Percentiles rank a stretch among this genome's conserved stretches.
These are phyloP conservation scores for Coemansia sp. DNA, from an alignment of 192 early-diverging fungal genomes.

Conservation along the genomic window DNA sequence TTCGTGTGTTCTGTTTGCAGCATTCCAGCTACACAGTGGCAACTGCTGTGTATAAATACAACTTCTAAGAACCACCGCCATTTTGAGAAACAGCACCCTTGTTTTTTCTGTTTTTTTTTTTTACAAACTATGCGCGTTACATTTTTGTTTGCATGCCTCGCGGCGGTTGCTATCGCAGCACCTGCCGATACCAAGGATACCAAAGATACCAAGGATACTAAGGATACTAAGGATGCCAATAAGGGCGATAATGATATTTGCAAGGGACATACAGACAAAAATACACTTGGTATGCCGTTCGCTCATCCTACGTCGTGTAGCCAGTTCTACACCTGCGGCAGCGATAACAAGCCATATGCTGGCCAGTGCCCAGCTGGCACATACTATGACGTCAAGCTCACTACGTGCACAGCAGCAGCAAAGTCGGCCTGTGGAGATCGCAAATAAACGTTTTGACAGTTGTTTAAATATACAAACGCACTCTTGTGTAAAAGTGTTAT, in stretches of 20 bases:
- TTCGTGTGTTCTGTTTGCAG: neutral
- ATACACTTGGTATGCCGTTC: conserved; percentile 37
- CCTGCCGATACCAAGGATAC: neutral
- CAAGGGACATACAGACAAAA: conserved; percentile 40
- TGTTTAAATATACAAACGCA: no score
- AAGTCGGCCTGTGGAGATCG: conserved; percentile 36
- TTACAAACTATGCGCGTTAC: neutral
- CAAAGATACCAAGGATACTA: neutral
- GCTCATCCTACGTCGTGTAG: conserved; percentile 33
- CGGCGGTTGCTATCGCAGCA: conserved; percentile 1
- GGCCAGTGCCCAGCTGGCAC: conserved; percentile 42
- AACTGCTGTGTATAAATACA: neutral
- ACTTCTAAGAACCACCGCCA: neutral
- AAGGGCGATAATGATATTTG: conserved; percentile 18
- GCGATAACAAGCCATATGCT: conserved; percentile 30
- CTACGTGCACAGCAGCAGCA: conserved; percentile 31
- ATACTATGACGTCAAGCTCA: conserved; percentile 42
- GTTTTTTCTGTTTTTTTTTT: neutral
- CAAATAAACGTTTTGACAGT: conserved; percentile 9
- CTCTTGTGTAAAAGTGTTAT: no score
- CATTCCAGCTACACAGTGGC: no score
- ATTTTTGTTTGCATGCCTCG: neutral
- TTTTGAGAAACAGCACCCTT: neutral
- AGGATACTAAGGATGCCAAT: no score
- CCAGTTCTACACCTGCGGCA: conserved; percentile 29